Percentiles rank a stretch among this genome's conserved stretches.
Evolutionary conservation across 345 rosid genomes (phyloP).

Genomic region (Bretschneidera sinensis): DNA sequence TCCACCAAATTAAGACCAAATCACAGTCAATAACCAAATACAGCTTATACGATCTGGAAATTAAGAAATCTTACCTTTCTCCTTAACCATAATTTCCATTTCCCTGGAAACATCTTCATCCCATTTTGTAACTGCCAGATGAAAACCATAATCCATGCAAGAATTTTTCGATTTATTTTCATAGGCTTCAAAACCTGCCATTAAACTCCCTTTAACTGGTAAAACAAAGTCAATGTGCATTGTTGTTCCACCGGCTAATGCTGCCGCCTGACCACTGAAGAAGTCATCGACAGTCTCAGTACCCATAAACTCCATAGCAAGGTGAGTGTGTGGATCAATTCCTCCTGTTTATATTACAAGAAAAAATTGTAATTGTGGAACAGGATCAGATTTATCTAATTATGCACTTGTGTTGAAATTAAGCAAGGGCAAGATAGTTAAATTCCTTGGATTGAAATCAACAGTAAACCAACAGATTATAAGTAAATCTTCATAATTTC

Average conservation of each 20-base stretch:
- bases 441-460: conserved; percentile 4
- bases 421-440: not conserved
- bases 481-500: not conserved
- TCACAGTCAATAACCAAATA: not conserved
- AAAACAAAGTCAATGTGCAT: conserved; percentile 95
- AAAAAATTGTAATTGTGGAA: conserved; percentile 1
- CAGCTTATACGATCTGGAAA: not conserved
- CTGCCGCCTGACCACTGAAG: conserved; percentile 98
- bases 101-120: conserved; percentile 74
- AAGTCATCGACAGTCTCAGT: conserved; percentile 77
- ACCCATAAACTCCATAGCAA: conserved; percentile 75
- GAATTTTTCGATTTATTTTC: conserved; percentile 62
- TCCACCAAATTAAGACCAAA: not conserved
- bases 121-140: conserved; percentile 94
- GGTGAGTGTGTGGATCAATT: conserved; percentile 95
- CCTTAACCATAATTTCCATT: conserved; percentile 86
- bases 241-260: conserved; percentile 97
- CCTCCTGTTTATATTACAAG: conserved; percentile 51
- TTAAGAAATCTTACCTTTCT: conserved; percentile 50
- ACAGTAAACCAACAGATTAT: not conserved
- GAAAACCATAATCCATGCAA: conserved; percentile 98
- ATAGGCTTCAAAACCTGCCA: conserved; percentile 70
- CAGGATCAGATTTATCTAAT: conserved; percentile 2
- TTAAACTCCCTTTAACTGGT: conserved; percentile 74
- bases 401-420: not conserved